Conservation (phyloP, 2,329 filamentous ascomycete species). For the Onygenales sp. region DNA sequence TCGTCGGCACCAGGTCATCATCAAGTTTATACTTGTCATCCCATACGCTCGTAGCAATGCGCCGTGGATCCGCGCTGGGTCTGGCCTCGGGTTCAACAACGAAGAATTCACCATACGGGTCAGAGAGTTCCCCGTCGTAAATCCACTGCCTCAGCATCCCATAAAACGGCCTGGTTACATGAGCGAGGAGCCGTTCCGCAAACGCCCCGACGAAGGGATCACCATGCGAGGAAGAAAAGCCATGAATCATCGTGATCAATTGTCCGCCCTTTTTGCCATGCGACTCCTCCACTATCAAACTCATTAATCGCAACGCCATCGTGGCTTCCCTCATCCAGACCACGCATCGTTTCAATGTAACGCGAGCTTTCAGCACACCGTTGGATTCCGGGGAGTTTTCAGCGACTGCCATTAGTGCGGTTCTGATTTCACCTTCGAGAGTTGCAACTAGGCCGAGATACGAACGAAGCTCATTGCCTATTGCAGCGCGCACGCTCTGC, state of each 20-base stretch:
- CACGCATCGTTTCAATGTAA: slow-evolving; percentile 89
- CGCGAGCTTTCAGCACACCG: slow-evolving; percentile 73
- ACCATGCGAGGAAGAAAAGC: slow-evolving; percentile 85
- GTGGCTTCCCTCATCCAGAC: slow-evolving; percentile 97
- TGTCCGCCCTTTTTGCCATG: slow-evolving; percentile 75
- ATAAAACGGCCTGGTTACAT: slow-evolving; percentile 91
- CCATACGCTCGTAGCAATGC: slow-evolving; percentile 78
- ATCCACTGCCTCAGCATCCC: slow-evolving; percentile 95
- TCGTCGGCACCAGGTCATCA: slow-evolving; percentile 78
- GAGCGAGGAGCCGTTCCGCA: slow-evolving; percentile 75
- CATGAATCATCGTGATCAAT: slow-evolving; percentile 86
- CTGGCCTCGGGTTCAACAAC: slow-evolving; percentile 66
- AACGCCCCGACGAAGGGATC: slow-evolving; percentile 91
- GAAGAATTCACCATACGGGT: slow-evolving; percentile 93
- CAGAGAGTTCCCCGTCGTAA: slow-evolving; percentile 94
- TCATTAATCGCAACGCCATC: slow-evolving; percentile 89
- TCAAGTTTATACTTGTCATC: slow-evolving; percentile 92
- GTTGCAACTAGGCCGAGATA: slow-evolving; percentile 88
- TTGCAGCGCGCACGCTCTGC: slow-evolving; percentile 82
- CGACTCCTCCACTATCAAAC: slow-evolving; percentile 85
- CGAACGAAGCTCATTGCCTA: slow-evolving; percentile 73
- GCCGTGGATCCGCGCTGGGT: slow-evolving; percentile 40
- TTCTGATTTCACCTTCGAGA: slow-evolving; percentile 81
- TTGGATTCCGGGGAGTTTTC: slow-evolving; percentile 46
- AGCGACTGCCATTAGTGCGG: slow-evolving; percentile 61